Evolutionary conservation across 2,329 filamentous ascomycete species (phyloP), one percentile per base, ranked within the genome.

Genomic region (Pseudogymnoascus sp.): DNA sequence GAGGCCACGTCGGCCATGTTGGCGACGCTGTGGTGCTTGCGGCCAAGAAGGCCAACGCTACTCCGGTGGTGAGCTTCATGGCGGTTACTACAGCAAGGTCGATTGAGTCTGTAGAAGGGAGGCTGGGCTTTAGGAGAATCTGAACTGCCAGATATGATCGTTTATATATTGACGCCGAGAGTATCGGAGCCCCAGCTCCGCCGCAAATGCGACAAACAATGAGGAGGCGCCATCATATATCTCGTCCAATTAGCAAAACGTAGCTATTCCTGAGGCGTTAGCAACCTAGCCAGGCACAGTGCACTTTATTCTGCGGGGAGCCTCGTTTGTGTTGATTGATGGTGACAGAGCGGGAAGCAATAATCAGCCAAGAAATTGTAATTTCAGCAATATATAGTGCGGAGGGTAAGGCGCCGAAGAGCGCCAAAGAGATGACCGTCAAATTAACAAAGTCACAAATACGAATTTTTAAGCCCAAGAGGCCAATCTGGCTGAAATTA

Each of bases 121-220:
- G 29, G 50, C 26, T 56, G 50, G 29, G 2, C 29, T 33, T 33
- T 2, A 33, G 13, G 29, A 56, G n/a, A 33, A 19, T 56, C n/a
- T 13, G 29, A 19, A 13, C n/a, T 19, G 50, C 50, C n/a, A 19
- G 50, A 19, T 8, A 33, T n/a, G 6, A 56, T 33, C 19, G 26
- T 19, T 56, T 56, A 56, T 56, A 56, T 56, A 56, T 31, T 31
- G 50, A 33, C 29, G 50, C 29, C 26, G 4, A 8, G 24, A 31
- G 50, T 56, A 56, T 13, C 50, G 50, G 50, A 56, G 19, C 50
- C 29, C 50, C n/a, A 56, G 50, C 50, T 56, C 50, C 50, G 50
- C 4, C 26, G 26, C n/a, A 56, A 33, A 33, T 2, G 29, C 29
- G 10, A 33, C n/a, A 33, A 19, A 56, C 29, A 56, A 53, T 11